Conservation (phyloP, 148 eudicot genomes). For the Dianthus caryophyllus region DNA sequence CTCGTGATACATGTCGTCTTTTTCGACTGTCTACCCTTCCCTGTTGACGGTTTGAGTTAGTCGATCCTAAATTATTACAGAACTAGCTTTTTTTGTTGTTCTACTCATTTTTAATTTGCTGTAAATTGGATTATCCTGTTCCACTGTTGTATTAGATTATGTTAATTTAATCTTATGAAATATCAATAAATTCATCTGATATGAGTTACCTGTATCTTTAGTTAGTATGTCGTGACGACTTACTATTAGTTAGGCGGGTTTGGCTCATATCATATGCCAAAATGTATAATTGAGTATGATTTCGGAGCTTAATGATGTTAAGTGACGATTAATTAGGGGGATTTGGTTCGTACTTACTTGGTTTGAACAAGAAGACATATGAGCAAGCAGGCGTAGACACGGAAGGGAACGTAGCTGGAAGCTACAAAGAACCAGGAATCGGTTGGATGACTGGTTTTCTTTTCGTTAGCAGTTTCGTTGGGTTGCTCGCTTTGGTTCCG, state of each 20-base stretch:
- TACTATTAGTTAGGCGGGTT: too few species aligned
- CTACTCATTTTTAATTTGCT: too few species aligned
- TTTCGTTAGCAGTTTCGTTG: constrained; percentile 66
- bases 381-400: constrained; percentile 71
- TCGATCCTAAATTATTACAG: not conserved
- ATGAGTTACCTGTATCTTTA: not conserved
- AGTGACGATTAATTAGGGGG: constrained; percentile 44
- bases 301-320: not conserved
- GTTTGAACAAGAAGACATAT: constrained; percentile 69
- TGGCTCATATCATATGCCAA: too few species aligned
- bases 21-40: not conserved
- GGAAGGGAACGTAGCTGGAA: constrained; percentile 59
- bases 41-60: too few species aligned
- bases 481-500: constrained; percentile 70
- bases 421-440: constrained; percentile 52
- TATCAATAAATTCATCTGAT: not conserved
- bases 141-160: not conserved
- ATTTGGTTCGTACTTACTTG: constrained; percentile 77
- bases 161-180: not conserved
- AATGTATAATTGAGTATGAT: not conserved
- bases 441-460: constrained; percentile 91
- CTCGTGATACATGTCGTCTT: not conserved
- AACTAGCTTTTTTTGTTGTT: not conserved
- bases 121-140: not conserved
- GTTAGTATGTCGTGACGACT: not conserved